Percentiles rank a stretch among this genome's conserved stretches.
Conservation (phyloP, 345 rosid species). For the Boechera retrofracta region DNA sequence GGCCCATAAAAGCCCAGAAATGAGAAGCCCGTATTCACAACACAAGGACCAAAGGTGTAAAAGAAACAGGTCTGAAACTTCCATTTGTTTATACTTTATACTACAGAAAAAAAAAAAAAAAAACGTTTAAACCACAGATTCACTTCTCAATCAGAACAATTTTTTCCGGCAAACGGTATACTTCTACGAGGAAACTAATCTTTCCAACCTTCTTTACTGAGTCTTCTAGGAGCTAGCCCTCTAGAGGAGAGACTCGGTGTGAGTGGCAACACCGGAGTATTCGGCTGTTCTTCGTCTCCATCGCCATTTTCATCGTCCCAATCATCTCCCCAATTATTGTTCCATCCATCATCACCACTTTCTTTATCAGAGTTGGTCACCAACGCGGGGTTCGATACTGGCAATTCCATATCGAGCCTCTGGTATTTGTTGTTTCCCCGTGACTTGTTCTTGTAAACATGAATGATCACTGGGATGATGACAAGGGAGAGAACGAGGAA, state of each 20-base stretch:
- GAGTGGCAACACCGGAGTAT: constrained; percentile 63
- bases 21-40: constrained; percentile 15
- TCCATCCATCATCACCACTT: constrained; percentile 65
- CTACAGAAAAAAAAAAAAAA: background rate
- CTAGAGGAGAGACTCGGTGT: constrained; percentile 73
- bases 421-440: constrained; percentile 53
- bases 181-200: constrained; percentile 47
- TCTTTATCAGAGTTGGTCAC: constrained; percentile 37
- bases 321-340: constrained; percentile 76
- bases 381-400: constrained; percentile 43
- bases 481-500: constrained; percentile 52
- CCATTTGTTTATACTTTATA: background rate
- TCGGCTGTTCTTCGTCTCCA: constrained; percentile 68
- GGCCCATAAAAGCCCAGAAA: background rate
- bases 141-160: background rate
- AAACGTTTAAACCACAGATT: background rate
- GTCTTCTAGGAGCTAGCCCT: constrained; percentile 77
- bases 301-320: constrained; percentile 58
- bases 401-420: constrained; percentile 68
- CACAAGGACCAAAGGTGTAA: background rate
- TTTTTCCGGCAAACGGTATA: background rate
- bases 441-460: constrained; percentile 47
- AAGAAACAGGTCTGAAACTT: background rate
- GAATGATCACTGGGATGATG: constrained; percentile 54
- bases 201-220: constrained; percentile 86